These are phyloP conservation scores for Polychytrium aggregatum DNA, from an alignment of 192 early-diverging fungal species.

Conservation along the genomic window DNA sequence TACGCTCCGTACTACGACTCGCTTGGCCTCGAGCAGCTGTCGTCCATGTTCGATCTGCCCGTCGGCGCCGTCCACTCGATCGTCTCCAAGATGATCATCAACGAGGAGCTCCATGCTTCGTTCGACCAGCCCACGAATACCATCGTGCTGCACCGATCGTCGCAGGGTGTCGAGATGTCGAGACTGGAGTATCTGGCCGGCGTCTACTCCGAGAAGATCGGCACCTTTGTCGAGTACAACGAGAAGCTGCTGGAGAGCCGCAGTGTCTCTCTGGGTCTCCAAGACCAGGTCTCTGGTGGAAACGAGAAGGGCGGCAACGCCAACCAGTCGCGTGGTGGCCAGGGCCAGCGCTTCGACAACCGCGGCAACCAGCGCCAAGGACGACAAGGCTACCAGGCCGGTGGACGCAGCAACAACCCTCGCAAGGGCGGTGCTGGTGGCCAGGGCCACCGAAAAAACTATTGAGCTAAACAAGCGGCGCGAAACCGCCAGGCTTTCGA, in stretches of 20 bases:
- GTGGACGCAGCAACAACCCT: no score
- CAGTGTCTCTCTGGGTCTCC: conserved; percentile 14
- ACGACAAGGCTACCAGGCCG: no score
- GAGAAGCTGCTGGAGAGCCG: conserved; percentile 72
- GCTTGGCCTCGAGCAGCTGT: conserved; percentile 69
- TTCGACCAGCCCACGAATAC: conserved; percentile 73
- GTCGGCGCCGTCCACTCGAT: conserved; percentile 52
- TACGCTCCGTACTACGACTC: conserved; percentile 86
- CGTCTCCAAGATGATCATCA: conserved; percentile 89
- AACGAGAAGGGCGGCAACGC: conserved; percentile 4
- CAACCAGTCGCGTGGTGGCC: conserved; percentile 1
- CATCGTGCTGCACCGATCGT: conserved; percentile 61
- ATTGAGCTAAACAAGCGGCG: no score
- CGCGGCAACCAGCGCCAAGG: conserved; percentile 7
- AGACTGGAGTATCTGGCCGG: conserved; percentile 76
- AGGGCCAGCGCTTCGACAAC: conserved; percentile 2
- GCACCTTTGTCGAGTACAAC: conserved; percentile 75
- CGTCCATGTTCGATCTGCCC: conserved; percentile 79
- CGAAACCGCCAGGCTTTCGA: no score
- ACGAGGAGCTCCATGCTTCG: conserved; percentile 79
- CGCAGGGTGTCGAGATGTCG: conserved; percentile 42
- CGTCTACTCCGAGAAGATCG: conserved; percentile 78
- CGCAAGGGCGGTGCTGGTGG: no score
- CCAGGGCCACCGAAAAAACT: no score
- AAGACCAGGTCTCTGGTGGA: conserved; percentile 14